phyloP scores from a whole-genome alignment of 441 rosid genomes.

The Sinapis alba region DNA sequence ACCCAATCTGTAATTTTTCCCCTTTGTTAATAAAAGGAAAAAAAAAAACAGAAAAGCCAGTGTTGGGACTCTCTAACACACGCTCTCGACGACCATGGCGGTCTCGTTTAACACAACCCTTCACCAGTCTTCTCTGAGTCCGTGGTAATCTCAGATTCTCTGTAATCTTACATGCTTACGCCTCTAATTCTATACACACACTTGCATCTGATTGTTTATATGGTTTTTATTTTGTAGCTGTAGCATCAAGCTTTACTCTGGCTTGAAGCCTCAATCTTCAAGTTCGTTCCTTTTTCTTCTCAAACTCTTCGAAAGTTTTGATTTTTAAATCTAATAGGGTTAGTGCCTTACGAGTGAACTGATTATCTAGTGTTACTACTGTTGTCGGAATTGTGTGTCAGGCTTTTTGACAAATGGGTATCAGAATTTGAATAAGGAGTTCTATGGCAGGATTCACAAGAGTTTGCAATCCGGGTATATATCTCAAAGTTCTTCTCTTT shows the following conservation, averaged over 20 bases:
- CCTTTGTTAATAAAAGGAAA: not conserved
- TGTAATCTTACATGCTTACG: not conserved
- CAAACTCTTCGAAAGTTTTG: not conserved
- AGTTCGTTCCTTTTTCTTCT: conserved; percentile 45
- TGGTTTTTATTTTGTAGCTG: conserved; percentile 51
- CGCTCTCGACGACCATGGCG: conserved; percentile 51
- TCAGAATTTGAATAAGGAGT: conserved; percentile 68
- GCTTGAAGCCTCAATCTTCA: conserved; percentile 73
- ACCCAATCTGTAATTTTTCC: conserved; percentile 32
- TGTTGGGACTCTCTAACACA: conserved; percentile 16
- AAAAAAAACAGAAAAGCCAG: not conserved
- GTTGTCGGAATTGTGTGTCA: conserved; percentile 15
- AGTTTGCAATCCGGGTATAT: conserved; percentile 75
- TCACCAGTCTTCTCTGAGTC: conserved; percentile 60
- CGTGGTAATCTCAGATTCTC: conserved; percentile 45
- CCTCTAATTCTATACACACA: not conserved
- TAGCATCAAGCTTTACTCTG: conserved; percentile 66
- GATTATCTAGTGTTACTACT: not conserved
- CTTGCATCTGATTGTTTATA: not conserved
- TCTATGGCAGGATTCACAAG: conserved; percentile 64
- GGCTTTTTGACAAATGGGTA: conserved; percentile 53
- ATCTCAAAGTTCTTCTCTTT: not conserved
- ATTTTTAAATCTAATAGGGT: conserved; percentile 15
- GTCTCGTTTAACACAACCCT: conserved; percentile 53
- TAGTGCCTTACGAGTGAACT: not conserved